Evolutionary conservation across 2,329 filamentous ascomycete genomes (phyloP).

Genomic region (Dendryphion nanum): DNA sequence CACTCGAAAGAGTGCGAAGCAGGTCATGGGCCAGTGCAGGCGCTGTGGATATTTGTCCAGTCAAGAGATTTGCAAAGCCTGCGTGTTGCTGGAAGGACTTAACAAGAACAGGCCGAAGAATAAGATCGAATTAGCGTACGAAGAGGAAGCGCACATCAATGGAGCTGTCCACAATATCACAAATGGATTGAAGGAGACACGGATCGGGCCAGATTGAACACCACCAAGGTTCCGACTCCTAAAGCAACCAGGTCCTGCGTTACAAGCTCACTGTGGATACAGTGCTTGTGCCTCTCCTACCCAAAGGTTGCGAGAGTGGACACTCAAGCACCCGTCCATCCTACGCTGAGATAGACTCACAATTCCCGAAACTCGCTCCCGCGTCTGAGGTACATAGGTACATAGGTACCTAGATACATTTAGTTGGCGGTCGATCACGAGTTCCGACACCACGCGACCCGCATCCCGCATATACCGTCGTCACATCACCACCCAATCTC

Average conservation of each 20-base stretch:
- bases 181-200: slow-evolving; percentile 21
- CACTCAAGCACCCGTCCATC: too few species aligned
- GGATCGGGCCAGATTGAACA: slow-evolving; percentile 19
- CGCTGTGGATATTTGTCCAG: slow-evolving; percentile 95
- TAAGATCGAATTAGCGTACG: slow-evolving; percentile 28
- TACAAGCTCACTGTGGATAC: too few species aligned
- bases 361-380: too few species aligned
- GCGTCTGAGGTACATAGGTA: too few species aligned
- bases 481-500: too few species aligned
- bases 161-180: slow-evolving; percentile 15
- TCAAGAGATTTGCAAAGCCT: slow-evolving; percentile 91
- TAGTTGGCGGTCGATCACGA: too few species aligned
- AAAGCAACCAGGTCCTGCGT: not conserved
- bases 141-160: slow-evolving; percentile 8
- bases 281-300: too few species aligned
- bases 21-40: slow-evolving; percentile 78
- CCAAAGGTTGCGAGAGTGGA: too few species aligned
- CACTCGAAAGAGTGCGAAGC: slow-evolving; percentile 46
- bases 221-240: not conserved
- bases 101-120: slow-evolving; percentile 67
- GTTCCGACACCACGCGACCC: too few species aligned
- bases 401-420: too few species aligned
- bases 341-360: too few species aligned
- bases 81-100: slow-evolving; percentile 80
- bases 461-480: too few species aligned